Evolutionary conservation across 2,329 filamentous ascomycete species (phyloP).

Genomic region (Cladosporium sp.): DNA sequence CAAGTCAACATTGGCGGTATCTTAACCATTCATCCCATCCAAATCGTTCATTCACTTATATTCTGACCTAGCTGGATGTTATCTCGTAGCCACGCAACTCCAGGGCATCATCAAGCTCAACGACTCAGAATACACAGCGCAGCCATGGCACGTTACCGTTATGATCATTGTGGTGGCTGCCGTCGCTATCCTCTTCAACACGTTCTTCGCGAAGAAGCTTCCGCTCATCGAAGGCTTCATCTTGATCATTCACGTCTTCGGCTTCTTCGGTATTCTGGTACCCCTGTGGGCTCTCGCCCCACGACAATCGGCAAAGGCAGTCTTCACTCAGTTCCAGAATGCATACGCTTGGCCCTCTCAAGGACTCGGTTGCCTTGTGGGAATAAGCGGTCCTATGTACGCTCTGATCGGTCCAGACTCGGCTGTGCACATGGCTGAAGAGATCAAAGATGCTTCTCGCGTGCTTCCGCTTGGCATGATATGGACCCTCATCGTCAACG

Average conservation of each 20-base stretch:
- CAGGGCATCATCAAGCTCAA: conserved; percentile 28
- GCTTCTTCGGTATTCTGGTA: conserved; percentile 40
- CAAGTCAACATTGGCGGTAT: conserved; percentile 27
- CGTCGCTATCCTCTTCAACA: conserved; percentile 37
- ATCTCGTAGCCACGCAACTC: conserved; percentile 8
- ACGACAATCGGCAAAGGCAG: conserved; percentile 23
- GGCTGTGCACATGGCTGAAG: conserved; percentile 32
- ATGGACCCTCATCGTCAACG: conserved; percentile 34
- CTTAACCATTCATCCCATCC: background rate
- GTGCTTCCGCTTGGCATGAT: conserved; percentile 40
- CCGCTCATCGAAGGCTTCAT: conserved; percentile 45
- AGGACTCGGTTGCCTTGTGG: conserved; percentile 38
- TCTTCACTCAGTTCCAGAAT: conserved; percentile 31
- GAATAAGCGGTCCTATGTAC: conserved; percentile 35
- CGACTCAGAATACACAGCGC: conserved; percentile 27
- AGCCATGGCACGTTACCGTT: conserved; percentile 43
- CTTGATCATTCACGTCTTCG: conserved; percentile 40
- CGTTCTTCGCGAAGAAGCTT: conserved; percentile 36
- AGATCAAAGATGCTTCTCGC: conserved; percentile 34
- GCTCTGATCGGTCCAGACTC: conserved; percentile 34
- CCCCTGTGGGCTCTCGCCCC: conserved; percentile 31
- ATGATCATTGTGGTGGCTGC: conserved; percentile 39
- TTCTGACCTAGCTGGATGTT: background rate
- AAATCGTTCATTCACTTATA: too few species aligned
- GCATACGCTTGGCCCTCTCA: conserved; percentile 38